These are phyloP conservation scores for Phaeosphaeriaceae sp. DNA, from an alignment of 2,329 filamentous ascomycete genomes.

Conservation along the genomic window DNA sequence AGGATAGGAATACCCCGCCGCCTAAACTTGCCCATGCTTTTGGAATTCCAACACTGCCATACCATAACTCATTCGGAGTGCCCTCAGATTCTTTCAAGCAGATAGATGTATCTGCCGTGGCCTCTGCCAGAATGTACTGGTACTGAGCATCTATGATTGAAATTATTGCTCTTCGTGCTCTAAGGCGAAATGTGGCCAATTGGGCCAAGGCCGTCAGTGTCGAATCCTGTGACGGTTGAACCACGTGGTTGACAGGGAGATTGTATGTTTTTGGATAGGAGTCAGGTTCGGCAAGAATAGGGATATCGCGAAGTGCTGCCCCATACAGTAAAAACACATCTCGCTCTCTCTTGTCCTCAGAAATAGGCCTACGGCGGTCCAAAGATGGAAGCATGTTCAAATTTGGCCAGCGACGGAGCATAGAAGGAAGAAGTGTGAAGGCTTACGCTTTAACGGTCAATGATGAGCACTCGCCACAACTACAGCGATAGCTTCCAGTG, in stretches of 20 bases:
- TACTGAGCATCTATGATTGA: slow-evolving; percentile 44
- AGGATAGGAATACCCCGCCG: neutral
- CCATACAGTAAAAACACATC: slow-evolving; percentile 36
- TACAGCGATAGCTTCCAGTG: neutral
- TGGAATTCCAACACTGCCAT: slow-evolving; percentile 40
- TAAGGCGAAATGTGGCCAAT: slow-evolving; percentile 42
- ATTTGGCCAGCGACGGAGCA: neutral
- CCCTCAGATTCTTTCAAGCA: slow-evolving; percentile 11
- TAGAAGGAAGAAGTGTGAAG: neutral
- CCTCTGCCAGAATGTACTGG: slow-evolving; percentile 49
- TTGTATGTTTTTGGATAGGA: slow-evolving; percentile 2
- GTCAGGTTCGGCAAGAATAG: slow-evolving; percentile 18
- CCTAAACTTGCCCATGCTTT: slow-evolving; percentile 19
- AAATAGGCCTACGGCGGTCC: neutral
- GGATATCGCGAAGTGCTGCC: slow-evolving; percentile 31
- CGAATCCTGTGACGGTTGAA: slow-evolving; percentile 33
- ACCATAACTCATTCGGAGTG: slow-evolving; percentile 26
- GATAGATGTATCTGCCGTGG: slow-evolving; percentile 39
- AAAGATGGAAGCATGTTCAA: neutral
- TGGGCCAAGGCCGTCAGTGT: slow-evolving; percentile 45
- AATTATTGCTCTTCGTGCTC: slow-evolving; percentile 41
- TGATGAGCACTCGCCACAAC: no score
- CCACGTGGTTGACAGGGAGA: slow-evolving; percentile 20
- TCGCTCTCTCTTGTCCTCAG: slow-evolving; percentile 27
- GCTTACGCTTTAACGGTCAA: no score